Base-by-base conservation (phyloP, 768 basidiomycete species). In the Mycena alexandri region DNA sequence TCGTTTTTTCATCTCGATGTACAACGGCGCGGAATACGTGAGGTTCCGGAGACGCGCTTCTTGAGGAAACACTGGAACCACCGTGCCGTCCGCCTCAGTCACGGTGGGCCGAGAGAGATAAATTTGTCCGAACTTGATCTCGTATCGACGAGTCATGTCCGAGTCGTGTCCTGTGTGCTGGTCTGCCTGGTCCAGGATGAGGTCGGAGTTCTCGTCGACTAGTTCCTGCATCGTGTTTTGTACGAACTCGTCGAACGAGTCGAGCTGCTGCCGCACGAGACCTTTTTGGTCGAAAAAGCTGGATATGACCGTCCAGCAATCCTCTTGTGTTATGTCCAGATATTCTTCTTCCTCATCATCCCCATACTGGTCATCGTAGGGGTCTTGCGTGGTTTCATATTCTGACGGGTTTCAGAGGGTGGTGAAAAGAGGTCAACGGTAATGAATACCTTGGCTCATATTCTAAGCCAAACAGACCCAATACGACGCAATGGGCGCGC, bases 161-260 rank as follows among this genome's bases (percentile, higher is more conserved):
- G 84, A 80, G 48, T 91, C 89, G 70, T 93, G 91, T 7, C 97
- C 97, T 11, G 96, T 93, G 77, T 98, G 95, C 79, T 99, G 98
- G 78, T 94, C 92, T 57, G 93, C 93, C 80, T 99, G 98, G 81
- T 99, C 97, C 53, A 99, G 84, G 71, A 97, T 96, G 75, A 99
- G 89, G 74, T 95, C 94, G n/a, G 91, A 82, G 71, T 94, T 94
- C 81, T 99, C 98, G 77, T 98, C 98, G 22, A 99, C 96, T 25
- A 99, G 86, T 78, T 99, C 98, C 80, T 99, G 97, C 96, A 99
- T 98, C 16, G 96, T 98, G 73, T 98, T 98, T 77, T 98, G 95
- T 38, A 99, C 94, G 75, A 99, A 99, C 81, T 99, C 97, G 77
- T 99, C 96, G 80, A 97, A 99, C 13, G 94, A 96, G 82, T 97